Conservation (phyloP, 805 yeast species). For the Pichia gijzeniarum region DNA sequence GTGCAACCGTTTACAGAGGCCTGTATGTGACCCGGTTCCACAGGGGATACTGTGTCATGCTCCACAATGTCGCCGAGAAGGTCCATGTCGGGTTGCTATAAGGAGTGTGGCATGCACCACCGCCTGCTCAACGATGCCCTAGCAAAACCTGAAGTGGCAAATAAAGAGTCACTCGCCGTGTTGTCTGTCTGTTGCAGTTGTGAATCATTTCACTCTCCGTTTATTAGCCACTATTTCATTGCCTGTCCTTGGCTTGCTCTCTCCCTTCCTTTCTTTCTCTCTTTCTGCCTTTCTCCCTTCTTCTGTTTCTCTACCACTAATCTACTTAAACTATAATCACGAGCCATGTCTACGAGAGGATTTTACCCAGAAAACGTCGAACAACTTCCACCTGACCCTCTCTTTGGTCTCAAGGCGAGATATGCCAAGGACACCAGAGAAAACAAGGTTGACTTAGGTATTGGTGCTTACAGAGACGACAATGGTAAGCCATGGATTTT, state of each 20-base stretch:
- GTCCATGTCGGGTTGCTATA: conserved; percentile 40
- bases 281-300: not conserved
- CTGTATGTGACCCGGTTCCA: not conserved
- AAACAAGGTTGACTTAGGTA: conserved; percentile 77
- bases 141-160: no score
- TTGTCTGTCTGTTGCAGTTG: no score
- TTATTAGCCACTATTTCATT: no score
- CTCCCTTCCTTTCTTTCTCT: not conserved
- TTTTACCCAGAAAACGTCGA: conserved; percentile 36
- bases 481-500: conserved; percentile 85
- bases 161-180: no score
- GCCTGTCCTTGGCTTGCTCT: no score
- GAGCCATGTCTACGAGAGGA: conserved; percentile 18
- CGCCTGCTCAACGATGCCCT: no score
- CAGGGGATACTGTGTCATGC: conserved; percentile 33
- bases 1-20: not conserved
- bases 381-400: conserved; percentile 77
- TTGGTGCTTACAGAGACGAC: conserved; percentile 93
- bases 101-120: no score
- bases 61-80: conserved; percentile 70
- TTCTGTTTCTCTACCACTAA: not conserved
- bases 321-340: not conserved
- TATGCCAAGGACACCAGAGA: conserved; percentile 49
- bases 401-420: conserved; percentile 75
- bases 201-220: no score